Evolutionary conservation across 78 protist species (phyloP).

Genomic region (Dictyostelium purpureum): DNA sequence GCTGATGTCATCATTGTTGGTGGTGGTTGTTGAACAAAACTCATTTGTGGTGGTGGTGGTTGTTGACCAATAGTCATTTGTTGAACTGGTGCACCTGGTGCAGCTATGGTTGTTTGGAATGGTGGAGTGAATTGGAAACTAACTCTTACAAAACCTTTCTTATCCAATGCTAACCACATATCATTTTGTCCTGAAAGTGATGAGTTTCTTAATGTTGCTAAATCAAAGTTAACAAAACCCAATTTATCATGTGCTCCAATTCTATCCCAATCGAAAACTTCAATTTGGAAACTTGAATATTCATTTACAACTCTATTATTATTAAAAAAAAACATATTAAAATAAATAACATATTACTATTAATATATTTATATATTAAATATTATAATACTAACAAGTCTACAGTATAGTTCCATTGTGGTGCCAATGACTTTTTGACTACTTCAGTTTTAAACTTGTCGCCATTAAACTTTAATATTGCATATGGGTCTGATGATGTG

Average conservation of each 20-base stretch:
- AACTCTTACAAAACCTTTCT: slow-evolving; percentile 31
- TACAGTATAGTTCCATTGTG: slow-evolving; percentile 31
- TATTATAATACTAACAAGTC: slow-evolving; percentile 8
- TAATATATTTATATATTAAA: neutral
- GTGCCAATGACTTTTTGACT: slow-evolving; percentile 6
- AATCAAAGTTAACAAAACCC: neutral
- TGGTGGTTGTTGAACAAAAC: neutral
- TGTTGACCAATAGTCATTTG: neutral
- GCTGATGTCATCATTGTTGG: neutral
- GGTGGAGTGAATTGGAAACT: slow-evolving; percentile 46
- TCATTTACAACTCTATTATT: neutral
- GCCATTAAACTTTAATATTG: neutral
- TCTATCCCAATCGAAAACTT: slow-evolving; percentile 45
- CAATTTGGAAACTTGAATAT: neutral
- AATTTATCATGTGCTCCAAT: slow-evolving; percentile 9
- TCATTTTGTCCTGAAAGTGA: neutral
- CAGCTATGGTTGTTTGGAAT: neutral
- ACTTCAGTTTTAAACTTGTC: slow-evolving; percentile 33
- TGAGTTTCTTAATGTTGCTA: neutral
- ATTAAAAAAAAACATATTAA: neutral
- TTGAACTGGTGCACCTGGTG: neutral
- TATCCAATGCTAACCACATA: slow-evolving; percentile 14
- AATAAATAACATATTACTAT: neutral
- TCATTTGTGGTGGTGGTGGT: neutral
- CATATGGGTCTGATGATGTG: slow-evolving; percentile 14